phyloP scores from a whole-genome alignment of 306 rosid species.

The Casuarina equisetifolia region DNA sequence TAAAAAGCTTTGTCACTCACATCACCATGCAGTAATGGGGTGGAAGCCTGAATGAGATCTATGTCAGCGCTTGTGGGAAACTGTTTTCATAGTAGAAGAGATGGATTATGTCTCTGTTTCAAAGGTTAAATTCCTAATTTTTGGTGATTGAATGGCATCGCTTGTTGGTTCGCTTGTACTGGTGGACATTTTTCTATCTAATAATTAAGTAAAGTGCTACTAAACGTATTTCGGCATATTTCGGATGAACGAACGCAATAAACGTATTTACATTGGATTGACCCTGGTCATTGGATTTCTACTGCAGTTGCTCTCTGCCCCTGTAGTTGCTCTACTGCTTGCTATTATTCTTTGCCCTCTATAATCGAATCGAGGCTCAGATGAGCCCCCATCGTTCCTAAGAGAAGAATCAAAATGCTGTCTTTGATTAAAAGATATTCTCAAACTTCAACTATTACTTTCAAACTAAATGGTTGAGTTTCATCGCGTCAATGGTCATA shows the following conservation, averaged over 20 bases:
- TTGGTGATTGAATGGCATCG: conserved; percentile 4
- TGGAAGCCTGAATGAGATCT: conserved; percentile 30
- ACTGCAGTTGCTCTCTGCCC: too few species aligned
- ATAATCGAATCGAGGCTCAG: too few species aligned
- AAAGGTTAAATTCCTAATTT: conserved; percentile 17
- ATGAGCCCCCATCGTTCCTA: too few species aligned
- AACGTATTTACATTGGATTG: background rate
- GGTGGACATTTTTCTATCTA: conserved; percentile 20
- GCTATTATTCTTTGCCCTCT: too few species aligned
- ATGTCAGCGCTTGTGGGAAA: conserved; percentile 34
- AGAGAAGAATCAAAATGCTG: too few species aligned
- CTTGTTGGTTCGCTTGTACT: background rate
- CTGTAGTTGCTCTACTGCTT: too few species aligned
- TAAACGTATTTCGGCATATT: background rate
- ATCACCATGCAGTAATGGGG: conserved; percentile 42
- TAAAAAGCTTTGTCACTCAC: conserved; percentile 36
- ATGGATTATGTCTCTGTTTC: conserved; percentile 24
- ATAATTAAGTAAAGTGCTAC: conserved; percentile 32
- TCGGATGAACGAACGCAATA: background rate
- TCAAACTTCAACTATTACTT: too few species aligned
- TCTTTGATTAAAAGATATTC: too few species aligned
- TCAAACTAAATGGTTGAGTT: background rate
- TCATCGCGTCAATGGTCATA: too few species aligned
- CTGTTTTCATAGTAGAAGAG: conserved; percentile 36
- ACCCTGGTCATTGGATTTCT: too few species aligned